A percentile compares a stretch with the other conserved stretches of the same genome.
These are phyloP conservation scores for Sugiyamaella lignohabitans DNA, from an alignment of 805 yeast species.

Conservation along the genomic window DNA sequence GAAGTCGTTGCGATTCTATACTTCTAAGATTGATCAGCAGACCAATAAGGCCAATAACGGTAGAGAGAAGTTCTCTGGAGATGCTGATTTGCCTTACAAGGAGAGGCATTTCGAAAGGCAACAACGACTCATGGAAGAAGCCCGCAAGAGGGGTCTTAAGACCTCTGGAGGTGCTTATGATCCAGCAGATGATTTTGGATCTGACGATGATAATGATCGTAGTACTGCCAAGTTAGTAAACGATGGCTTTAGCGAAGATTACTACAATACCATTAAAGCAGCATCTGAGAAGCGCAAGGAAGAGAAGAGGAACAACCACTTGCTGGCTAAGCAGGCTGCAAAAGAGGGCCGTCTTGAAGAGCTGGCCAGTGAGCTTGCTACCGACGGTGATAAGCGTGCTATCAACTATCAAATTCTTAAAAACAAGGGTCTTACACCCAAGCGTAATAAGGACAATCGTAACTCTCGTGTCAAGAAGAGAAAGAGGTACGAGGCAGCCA, in stretches of 20 bases:
- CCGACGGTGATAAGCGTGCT: slow-evolving; percentile 86
- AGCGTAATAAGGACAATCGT: slow-evolving; percentile 87
- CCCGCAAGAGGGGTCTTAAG: slow-evolving; percentile 72
- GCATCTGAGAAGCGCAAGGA: slow-evolving; percentile 44
- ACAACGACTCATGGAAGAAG: slow-evolving; percentile 80
- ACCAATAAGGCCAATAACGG: slow-evolving; percentile 43
- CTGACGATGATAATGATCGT: slow-evolving; percentile 31
- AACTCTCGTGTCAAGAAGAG: slow-evolving; percentile 98
- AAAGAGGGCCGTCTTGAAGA: slow-evolving; percentile 79
- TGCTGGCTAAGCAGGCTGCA: slow-evolving; percentile 67
- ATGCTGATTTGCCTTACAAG: slow-evolving; percentile 82
- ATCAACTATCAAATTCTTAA: slow-evolving; percentile 89
- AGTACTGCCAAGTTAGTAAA: slow-evolving; percentile 7
- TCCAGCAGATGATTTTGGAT: slow-evolving; percentile 18
- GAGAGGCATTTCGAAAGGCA: slow-evolving; percentile 89
- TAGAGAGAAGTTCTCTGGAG: slow-evolving; percentile 55
- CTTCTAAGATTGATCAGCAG: slow-evolving; percentile 90
- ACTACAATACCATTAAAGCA: slow-evolving; percentile 51
- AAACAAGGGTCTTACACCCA: slow-evolving; percentile 93
- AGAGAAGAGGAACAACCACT: slow-evolving; percentile 58
- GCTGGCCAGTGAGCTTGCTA: slow-evolving; percentile 51
- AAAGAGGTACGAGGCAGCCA: slow-evolving; percentile 89
- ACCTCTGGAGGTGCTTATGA: slow-evolving; percentile 41
- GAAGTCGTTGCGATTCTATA: slow-evolving; percentile 85
- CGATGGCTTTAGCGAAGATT: slow-evolving; percentile 44